Conservation (phyloP, 2,329 filamentous ascomycete species). For the Epichloe aotearoae region DNA sequence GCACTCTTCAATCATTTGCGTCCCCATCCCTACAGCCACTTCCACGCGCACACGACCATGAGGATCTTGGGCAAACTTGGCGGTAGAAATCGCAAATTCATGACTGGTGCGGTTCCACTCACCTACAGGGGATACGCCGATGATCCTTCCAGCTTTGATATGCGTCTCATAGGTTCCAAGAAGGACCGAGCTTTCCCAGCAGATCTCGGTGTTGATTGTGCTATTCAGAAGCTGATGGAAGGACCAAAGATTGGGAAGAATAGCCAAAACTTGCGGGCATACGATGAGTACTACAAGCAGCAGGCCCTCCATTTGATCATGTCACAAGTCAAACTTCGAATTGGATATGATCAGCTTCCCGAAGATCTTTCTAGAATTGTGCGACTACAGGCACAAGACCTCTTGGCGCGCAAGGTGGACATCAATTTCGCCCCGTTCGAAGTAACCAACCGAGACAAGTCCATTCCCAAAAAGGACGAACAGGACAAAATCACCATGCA, state of each 20-base stretch:
- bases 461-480: constrained; percentile 78
- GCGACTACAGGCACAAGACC: constrained; percentile 77
- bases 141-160: constrained; percentile 74
- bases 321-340: constrained; percentile 77
- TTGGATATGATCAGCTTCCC: constrained; percentile 76
- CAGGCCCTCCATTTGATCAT: constrained; percentile 83
- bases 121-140: constrained; percentile 77
- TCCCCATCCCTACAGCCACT: constrained; percentile 90
- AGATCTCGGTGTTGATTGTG: constrained; percentile 74
- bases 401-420: constrained; percentile 59
- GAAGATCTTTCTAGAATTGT: constrained; percentile 80
- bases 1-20: constrained; percentile 91
- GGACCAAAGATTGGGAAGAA: constrained; percentile 48
- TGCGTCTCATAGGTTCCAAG: constrained; percentile 80
- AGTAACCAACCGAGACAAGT: constrained; percentile 65
- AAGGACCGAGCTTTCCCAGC: constrained; percentile 80
- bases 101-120: constrained; percentile 78
- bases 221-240: constrained; percentile 79
- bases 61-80: constrained; percentile 93
- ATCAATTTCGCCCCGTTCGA: constrained; percentile 59
- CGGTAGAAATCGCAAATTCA: constrained; percentile 87
- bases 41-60: constrained; percentile 96
- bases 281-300: constrained; percentile 79
- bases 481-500: constrained; percentile 76
- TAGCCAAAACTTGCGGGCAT: constrained; percentile 39